A percentile compares a stretch with the other conserved stretches of the same genome.
These are phyloP conservation scores for Hamamelis virginiana DNA, from an alignment of 164 flowering plant genomes.

Conservation along the genomic window DNA sequence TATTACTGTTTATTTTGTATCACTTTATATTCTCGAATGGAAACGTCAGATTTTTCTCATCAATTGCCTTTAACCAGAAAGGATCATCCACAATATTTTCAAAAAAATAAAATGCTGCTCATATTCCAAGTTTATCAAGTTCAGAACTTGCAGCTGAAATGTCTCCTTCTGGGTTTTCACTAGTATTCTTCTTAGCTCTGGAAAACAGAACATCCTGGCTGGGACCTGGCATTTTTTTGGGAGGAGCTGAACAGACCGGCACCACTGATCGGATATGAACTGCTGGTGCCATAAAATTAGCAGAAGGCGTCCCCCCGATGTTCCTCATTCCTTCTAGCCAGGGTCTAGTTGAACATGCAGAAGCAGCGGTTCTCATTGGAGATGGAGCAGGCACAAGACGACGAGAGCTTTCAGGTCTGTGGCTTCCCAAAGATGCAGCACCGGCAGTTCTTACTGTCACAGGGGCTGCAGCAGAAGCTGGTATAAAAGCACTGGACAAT, in stretches of 20 bases:
- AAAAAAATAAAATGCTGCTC: neutral
- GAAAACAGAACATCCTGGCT: neutral
- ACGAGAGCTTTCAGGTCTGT: neutral
- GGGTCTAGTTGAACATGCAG: conserved; percentile 5
- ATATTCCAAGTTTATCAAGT: neutral
- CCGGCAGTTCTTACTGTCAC: neutral
- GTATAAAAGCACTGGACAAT: neutral
- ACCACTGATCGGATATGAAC: conserved; percentile 19
- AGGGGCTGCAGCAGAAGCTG: conserved; percentile 1
- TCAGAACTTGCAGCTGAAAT: neutral
- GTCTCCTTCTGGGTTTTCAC: neutral
- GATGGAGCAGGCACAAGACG: neutral
- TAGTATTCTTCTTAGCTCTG: neutral
- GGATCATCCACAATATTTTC: neutral
- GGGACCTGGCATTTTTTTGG: conserved; percentile 5
- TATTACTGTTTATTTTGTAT: neutral
- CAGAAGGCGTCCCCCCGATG: neutral
- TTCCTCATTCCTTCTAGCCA: neutral
- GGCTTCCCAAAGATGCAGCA: neutral
- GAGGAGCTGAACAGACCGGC: conserved; percentile 21
- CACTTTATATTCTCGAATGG: neutral
- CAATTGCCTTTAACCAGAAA: neutral
- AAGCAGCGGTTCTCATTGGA: neutral
- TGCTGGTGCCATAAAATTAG: conserved; percentile 18
- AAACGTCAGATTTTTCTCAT: neutral